A percentile compares a stretch with the other conserved stretches of the same genome.
Evolutionary conservation across 139 green algal genomes (phyloP).

Genomic region (Chlorella sp.): DNA sequence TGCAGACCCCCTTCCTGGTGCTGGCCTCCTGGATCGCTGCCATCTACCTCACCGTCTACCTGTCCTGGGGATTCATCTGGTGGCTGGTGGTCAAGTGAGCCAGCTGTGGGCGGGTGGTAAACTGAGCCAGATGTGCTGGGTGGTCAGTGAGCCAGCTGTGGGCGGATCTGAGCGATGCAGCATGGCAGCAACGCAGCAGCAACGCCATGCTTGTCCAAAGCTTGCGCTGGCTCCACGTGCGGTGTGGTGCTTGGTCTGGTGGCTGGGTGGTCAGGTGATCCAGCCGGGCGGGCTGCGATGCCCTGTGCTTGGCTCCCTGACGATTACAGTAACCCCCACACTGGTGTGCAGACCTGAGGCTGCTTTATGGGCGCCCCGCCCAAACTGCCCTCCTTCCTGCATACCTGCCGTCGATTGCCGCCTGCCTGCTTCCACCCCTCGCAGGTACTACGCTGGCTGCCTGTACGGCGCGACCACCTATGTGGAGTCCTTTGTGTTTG

Average conservation of each 20-base stretch:
- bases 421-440: background rate
- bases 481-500: slow-evolving; percentile 53
- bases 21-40: slow-evolving; percentile 39
- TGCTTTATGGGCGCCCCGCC: background rate
- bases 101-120: background rate
- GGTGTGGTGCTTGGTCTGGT: too few relatives aligned
- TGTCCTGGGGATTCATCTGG: slow-evolving; percentile 41
- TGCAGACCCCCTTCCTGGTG: slow-evolving; percentile 49
- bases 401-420: too few relatives aligned
- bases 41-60: slow-evolving; percentile 48
- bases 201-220: too few relatives aligned
- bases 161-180: too few relatives aligned
- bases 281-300: background rate
- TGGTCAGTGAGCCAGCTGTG: too few relatives aligned
- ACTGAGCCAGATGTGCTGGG: too few relatives aligned
- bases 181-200: too few relatives aligned
- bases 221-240: too few relatives aligned
- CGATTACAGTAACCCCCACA: background rate
- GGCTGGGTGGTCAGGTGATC: background rate
- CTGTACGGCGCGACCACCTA: slow-evolving; percentile 32
- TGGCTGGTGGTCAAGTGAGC: slow-evolving; percentile 30
- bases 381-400: too few relatives aligned
- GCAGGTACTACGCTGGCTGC: slow-evolving; percentile 33
- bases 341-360: background rate
- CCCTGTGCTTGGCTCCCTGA: background rate